These are phyloP conservation scores for Nicotiana tomentosiformis DNA, from an alignment of 257 asterid species.

Conservation along the genomic window DNA sequence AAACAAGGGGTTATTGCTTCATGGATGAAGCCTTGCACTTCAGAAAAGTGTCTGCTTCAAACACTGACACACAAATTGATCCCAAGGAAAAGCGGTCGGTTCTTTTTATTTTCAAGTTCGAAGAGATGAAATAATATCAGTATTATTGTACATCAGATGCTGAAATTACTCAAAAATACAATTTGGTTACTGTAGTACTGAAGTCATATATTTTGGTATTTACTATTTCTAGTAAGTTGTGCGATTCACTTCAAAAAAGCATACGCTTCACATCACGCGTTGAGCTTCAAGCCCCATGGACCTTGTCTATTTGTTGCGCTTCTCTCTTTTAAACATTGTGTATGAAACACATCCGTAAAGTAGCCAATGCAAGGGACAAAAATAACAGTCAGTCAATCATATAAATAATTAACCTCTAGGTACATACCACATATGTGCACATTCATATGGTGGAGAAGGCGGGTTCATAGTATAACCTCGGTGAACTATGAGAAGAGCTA, in stretches of 20 bases:
- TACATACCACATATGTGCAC: constrained; percentile 96
- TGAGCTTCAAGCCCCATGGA: background rate
- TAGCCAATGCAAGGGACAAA: background rate
- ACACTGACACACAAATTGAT: background rate
- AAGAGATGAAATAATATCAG: background rate
- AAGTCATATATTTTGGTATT: background rate
- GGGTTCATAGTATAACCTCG: constrained; percentile 96
- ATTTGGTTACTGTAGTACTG: background rate
- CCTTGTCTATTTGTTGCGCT: background rate
- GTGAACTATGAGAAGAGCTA: constrained; percentile 72
- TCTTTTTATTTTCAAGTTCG: background rate
- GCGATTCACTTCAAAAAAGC: background rate
- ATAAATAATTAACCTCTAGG: constrained; percentile 17
- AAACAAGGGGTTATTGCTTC: background rate
- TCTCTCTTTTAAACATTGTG: background rate
- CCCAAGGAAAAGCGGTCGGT: background rate
- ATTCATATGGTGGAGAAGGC: constrained; percentile 94
- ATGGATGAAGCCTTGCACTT: background rate
- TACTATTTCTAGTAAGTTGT: background rate
- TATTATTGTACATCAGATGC: background rate
- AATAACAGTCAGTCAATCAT: constrained; percentile 11
- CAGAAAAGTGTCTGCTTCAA: background rate
- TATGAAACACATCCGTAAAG: background rate
- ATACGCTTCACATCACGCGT: background rate
- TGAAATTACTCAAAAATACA: background rate